Base-by-base conservation (phyloP, 805 yeast genomes). In the Cyberlindnera japonica region DNA sequence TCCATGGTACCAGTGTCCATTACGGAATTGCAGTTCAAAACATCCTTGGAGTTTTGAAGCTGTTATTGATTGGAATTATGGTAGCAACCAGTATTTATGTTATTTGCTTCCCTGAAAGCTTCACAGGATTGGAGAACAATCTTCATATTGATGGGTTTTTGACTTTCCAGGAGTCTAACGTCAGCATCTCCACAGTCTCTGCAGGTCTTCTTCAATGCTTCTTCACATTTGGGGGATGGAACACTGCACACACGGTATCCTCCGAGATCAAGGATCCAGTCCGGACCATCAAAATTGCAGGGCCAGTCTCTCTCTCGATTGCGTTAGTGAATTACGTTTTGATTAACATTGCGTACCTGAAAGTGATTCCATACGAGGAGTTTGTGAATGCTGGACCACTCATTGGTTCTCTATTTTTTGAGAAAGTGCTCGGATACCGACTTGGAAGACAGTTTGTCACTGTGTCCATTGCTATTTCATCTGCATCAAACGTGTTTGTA, bases 181-280 rank as follows among this genome's bases (percentile, higher is more conserved):
- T 72, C 1, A 59, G 72, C 1, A 30, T 68, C 3, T 62, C 82
- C 0, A 67, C 74, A 2, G 60, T 79, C 42, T 72, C 82, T 0
- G 61, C 75, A 34, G 81, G 82, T 0, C 67, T 78, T 19, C 68
- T 79, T 17, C 75, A 74, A 49, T 78, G 82, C 2, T 67, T 74
- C 42, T 80, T 76, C 62, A 74, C 81, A 5, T 77, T 71, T 46
- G 68, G 75, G 5, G 87, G 87, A 3, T 80, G 85, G 84, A 75
- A 71, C 47, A 61, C 74, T 7, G 79, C 79, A 8, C 83, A 79
- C 51, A 69, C 78, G 0, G 80, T 77, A 11, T 66, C 81, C 4
- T 75, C 79, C 35, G 87, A 80, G 51, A 72, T 80, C 26, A 71
- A 72, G 43, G 73, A 79, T 44, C 86, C 85, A 1, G 64, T 65